Base-by-base conservation (phyloP, 2,329 filamentous ascomycete genomes). In the Talaromyces sp. region DNA sequence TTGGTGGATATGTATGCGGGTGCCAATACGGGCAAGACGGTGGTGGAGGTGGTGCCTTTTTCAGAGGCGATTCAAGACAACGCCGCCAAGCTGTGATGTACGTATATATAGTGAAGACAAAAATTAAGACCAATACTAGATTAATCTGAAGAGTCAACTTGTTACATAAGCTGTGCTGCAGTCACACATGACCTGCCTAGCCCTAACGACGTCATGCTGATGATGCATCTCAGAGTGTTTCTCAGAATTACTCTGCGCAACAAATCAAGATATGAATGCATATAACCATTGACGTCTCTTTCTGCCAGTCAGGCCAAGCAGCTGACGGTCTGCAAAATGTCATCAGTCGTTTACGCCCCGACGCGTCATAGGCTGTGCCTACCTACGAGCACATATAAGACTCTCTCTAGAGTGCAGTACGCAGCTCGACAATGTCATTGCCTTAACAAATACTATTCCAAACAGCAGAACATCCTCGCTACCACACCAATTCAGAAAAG, bases 1-100 rank as follows among this genome's bases (percentile, higher is more conserved):
- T 76, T 91, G 55, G 71, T 83, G 11, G 80, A 83, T 60, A 72
- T 92, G 57, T 91, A 86, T 69, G 77, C 82, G 51, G 89, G 89
- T 40, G 75, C 78, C 15, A 92, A 92, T 69, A 89, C 81, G 9
- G 88, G 88, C 74, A 80, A 87, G 77, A 77, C 85, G 63, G 72
- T 85, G 67, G 69, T 77, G 33, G 63, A 78, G 70, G 68, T 73
- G 65, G 60, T 75, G 58, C 69, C 69, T 61, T 58, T 76, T 40
- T 67, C 62, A n/a, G 67, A 72, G 60, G 67, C 66, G 2, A 48
- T 57, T 56, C 57, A 48, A 25, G 41, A 25, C 41, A 25, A 13
- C 9, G 35, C 35, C 9, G 75, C 76, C 1, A 77, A 78, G 64
- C 78, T 80, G 41, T 77, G 65, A 54, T 60, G 6, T 13, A 5